Conservation (phyloP, 202 grass and related monocot species). For the Dendrocalamus latiflorus region DNA sequence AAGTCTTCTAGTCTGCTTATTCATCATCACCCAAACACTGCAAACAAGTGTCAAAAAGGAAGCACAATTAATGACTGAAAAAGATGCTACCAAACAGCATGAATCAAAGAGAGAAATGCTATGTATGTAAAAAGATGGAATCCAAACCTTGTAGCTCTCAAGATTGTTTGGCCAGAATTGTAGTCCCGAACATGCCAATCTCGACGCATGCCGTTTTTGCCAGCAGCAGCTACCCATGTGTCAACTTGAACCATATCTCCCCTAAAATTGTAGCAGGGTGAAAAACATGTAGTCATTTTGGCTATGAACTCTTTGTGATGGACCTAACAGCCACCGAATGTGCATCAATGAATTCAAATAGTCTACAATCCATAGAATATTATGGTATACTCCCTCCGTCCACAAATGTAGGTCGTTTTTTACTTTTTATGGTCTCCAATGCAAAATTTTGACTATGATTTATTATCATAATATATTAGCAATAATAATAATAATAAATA, state of each 20-base stretch:
- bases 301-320: no score
- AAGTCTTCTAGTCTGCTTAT: constrained; percentile 82
- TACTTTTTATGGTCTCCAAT: no score
- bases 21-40: constrained; percentile 99
- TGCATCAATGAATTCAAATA: no score
- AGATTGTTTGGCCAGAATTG: constrained; percentile 71
- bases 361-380: background rate
- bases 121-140: background rate
- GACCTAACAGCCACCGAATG: no score
- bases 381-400: no score
- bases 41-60: constrained; percentile 10
- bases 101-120: constrained; percentile 1
- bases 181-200: constrained; percentile 93
- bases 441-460: no score
- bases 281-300: no score
- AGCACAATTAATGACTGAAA: background rate
- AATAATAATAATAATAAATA: no score
- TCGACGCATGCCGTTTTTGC: constrained; percentile 98
- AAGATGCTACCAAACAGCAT: background rate
- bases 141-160: constrained; percentile 84
- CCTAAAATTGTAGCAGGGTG: no score
- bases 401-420: no score
- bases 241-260: constrained; percentile 95
- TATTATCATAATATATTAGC: no score
- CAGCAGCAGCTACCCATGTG: constrained; percentile 91